Conservation (phyloP, 345 rosid genomes). For the Euphorbia pulcherrima region DNA sequence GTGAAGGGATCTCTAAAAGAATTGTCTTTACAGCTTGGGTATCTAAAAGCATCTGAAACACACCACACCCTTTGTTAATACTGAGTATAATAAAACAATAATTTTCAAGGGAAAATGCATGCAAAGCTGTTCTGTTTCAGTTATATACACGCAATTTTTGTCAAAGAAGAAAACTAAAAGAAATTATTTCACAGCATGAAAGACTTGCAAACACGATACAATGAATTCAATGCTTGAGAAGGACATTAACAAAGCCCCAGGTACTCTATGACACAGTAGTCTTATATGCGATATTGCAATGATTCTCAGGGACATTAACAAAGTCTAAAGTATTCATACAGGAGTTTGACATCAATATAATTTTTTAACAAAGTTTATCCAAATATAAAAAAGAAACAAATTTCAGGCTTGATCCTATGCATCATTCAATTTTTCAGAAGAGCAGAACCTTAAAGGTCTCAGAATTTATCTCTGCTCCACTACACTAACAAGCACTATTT, state of each 20-base stretch:
- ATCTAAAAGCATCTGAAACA: slow-evolving; percentile 85
- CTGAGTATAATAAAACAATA: slow-evolving; percentile 1
- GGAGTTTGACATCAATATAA: neutral
- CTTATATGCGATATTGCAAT: neutral
- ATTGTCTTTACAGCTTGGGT: slow-evolving; percentile 96
- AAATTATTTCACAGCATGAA: neutral
- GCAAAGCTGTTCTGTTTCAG: neutral
- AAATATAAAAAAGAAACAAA: neutral
- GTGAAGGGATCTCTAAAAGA: slow-evolving; percentile 91
- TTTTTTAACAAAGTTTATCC: neutral
- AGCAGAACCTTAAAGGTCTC: neutral
- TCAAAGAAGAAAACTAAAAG: neutral
- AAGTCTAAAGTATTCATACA: neutral
- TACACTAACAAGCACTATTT: neutral
- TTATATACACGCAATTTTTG: neutral
- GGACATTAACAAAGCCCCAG: neutral
- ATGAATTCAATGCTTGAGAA: neutral
- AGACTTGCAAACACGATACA: neutral
- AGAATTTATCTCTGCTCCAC: neutral
- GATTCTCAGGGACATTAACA: neutral
- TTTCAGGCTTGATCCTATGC: neutral
- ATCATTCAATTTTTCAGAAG: neutral
- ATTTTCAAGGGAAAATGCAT: neutral
- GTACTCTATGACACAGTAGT: neutral
- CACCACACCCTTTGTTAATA: slow-evolving; percentile 6